Evolutionary conservation across 2,329 filamentous ascomycete genomes (phyloP), one percentile per base, ranked within the genome.

Genomic region (Diaporthe velutina): DNA sequence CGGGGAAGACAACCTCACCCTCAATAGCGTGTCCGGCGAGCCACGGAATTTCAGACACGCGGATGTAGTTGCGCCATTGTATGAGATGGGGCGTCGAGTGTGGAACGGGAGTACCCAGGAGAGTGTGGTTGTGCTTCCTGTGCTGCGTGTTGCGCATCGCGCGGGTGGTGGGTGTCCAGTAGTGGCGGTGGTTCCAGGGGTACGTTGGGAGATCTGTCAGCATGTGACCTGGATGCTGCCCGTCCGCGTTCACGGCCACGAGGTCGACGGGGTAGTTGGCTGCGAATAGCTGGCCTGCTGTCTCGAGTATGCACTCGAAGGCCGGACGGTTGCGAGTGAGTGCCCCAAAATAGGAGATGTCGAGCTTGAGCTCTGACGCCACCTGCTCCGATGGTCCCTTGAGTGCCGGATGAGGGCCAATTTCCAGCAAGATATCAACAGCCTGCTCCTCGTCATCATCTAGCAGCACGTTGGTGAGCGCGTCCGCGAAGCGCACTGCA

Each of bases 371-470:
- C 61, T 67, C 61, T 19, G 61, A 67, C 25, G 61, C 61, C 2
- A 67, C 61, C 45, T 67, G 61, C 2, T 50, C 7, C 0, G 45
- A 52, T 5, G 61, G 61, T 0, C 61, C 83, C 70, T 84, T 83
- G 0, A 87, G 81, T 0, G 85, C 84, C 1, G 85, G 82, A 64
- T 83, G 81, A 4, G 82, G 82, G 0, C 82, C 82, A 12, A 83
- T 57, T 58, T 83, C 82, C 10, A 83, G 35, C 0, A 77, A 64
- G 2, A 79, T 48, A 60, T 77, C 74, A 28, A 77, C 54, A 25
- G 71, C 57, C 38, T 77, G 40, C 28, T 71, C 9, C 40, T 67
- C 61, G 2, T 67, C 61, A 48, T 67, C 61, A 3, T 67, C 22
- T 2, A 67, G 13, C 7, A 67, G 17, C 0, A 67, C 30, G 8